These are phyloP conservation scores for Globisporangium paroecandrum DNA, from an alignment of 352 stramenopile genomes.

Conservation along the genomic window DNA sequence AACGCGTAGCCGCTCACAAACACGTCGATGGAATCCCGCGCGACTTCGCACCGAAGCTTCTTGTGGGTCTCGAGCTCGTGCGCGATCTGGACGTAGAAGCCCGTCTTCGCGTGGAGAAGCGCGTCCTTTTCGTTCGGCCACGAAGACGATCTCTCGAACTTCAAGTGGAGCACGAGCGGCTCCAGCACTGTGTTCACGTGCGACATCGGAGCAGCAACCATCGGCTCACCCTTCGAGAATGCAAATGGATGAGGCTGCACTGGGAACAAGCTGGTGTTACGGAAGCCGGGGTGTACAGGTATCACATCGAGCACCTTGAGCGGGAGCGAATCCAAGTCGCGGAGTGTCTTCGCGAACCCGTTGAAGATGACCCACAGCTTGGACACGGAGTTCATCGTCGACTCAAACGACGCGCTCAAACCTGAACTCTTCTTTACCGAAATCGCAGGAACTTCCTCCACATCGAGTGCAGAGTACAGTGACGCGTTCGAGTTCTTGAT, in stretches of 20 bases:
- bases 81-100: slow-evolving; percentile 87
- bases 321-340: slow-evolving; percentile 76
- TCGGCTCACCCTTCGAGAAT: slow-evolving; percentile 70
- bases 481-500: slow-evolving; percentile 80
- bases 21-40: slow-evolving; percentile 72
- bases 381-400: slow-evolving; percentile 70
- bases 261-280: slow-evolving; percentile 84
- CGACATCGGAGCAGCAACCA: slow-evolving; percentile 42
- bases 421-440: slow-evolving; percentile 39
- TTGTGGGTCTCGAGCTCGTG: slow-evolving; percentile 69
- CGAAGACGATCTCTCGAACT: slow-evolving; percentile 82
- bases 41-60: slow-evolving; percentile 69
- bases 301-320: slow-evolving; percentile 82
- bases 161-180: slow-evolving; percentile 64
- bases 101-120: slow-evolving; percentile 79
- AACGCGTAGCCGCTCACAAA: slow-evolving; percentile 83
- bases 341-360: slow-evolving; percentile 69
- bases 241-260: slow-evolving; percentile 83
- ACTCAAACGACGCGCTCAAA: slow-evolving; percentile 55
- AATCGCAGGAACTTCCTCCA: slow-evolving; percentile 38
- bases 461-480: slow-evolving; percentile 62
- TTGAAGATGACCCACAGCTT: slow-evolving; percentile 84
- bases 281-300: slow-evolving; percentile 75
- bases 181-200: slow-evolving; percentile 77
- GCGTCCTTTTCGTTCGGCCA: slow-evolving; percentile 85